Base-by-base conservation (phyloP, 768 basidiomycete genomes). In the Collybiopsis luxurians region DNA sequence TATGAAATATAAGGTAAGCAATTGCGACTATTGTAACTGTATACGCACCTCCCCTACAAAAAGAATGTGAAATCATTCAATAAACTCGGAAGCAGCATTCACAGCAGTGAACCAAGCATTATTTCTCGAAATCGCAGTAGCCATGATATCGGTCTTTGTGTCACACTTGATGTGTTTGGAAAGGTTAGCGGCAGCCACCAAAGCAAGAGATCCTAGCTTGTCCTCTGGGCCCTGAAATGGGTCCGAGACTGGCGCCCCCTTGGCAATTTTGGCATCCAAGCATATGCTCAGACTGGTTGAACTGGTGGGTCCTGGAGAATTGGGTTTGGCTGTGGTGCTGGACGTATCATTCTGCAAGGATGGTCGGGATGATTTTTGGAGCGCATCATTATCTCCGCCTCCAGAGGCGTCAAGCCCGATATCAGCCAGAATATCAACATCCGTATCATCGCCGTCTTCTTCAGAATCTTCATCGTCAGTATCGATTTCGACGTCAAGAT, bases 401-500 rank as follows among this genome's bases (percentile, higher is more conserved):
- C 36, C 54, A 6, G 19, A 23, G 17, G 4, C 31, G 2, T 55
- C 23, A 12, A 55, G 36, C 26, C 47, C 44, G 44, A 55, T n/a
- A 17, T 55, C 54, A 11, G 45, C 54, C n/a, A 55, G 31, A 4
- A 43, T 3, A 24, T 55, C 54, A 38, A 47, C 36, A 30, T 55
- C 54, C 6, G 34, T 38, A 15, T 46, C 54, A 12, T 55, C 53
- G 17, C 45, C 45, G n/a, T 55, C 54, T 11, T 55, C 54, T 2
- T 47, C 54, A 7, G 15, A n/a, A 24, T 36, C 54, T 7, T 47
- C 54, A 28, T 46, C 43, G 31, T 55, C 54, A 11, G 28, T 43
- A 24, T 55, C 54, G 12, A 47, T 55, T 11, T 55, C 54, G 27
- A 55, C 45, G 15, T 46, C 26, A 34, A 42, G 27, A 47, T 45